Evolutionary conservation across 352 stramenopile genomes (phyloP).

Genomic region (Phytophthora colocasiae): DNA sequence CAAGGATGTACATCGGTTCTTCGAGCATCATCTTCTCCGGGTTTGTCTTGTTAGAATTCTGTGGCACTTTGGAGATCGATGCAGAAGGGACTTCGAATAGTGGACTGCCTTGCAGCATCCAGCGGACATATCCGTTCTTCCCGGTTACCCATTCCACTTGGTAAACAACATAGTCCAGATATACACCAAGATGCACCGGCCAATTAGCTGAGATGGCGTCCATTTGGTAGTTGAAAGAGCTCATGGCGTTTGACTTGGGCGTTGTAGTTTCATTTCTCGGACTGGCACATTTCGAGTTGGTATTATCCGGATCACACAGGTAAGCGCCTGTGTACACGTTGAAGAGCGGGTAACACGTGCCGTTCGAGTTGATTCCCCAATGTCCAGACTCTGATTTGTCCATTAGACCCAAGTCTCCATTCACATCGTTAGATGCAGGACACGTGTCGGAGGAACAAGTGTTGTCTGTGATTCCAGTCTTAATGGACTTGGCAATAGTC

Average conservation of each 20-base stretch:
- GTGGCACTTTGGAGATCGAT: constrained; percentile 45
- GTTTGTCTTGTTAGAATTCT: constrained; percentile 47
- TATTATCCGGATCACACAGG: constrained; percentile 60
- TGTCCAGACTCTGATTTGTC: constrained; percentile 19
- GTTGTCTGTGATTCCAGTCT: constrained; percentile 39
- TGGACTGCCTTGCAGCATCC: constrained; percentile 75
- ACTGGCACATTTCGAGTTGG: constrained; percentile 31
- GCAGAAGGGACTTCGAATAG: constrained; percentile 79
- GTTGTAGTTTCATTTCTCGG: constrained; percentile 28
- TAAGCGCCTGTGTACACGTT: constrained; percentile 66
- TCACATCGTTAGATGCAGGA: constrained; percentile 41
- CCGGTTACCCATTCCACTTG: constrained; percentile 44
- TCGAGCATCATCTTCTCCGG: constrained; percentile 53
- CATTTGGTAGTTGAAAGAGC: constrained; percentile 47
- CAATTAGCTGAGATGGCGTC: constrained; percentile 71
- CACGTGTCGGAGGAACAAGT: constrained; percentile 31
- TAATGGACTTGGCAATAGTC: constrained; percentile 22
- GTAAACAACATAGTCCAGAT: constrained; percentile 59
- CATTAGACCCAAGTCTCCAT: constrained; percentile 38
- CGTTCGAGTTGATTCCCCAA: constrained; percentile 75
- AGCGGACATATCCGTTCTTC: constrained; percentile 44
- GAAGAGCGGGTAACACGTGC: constrained; percentile 65
- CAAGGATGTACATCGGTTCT: constrained; percentile 63
- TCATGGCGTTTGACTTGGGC: constrained; percentile 53
- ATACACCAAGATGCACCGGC: constrained; percentile 66